phyloP scores from a whole-genome alignment of 768 basidiomycete genomes.

The Mycena polygramma region DNA sequence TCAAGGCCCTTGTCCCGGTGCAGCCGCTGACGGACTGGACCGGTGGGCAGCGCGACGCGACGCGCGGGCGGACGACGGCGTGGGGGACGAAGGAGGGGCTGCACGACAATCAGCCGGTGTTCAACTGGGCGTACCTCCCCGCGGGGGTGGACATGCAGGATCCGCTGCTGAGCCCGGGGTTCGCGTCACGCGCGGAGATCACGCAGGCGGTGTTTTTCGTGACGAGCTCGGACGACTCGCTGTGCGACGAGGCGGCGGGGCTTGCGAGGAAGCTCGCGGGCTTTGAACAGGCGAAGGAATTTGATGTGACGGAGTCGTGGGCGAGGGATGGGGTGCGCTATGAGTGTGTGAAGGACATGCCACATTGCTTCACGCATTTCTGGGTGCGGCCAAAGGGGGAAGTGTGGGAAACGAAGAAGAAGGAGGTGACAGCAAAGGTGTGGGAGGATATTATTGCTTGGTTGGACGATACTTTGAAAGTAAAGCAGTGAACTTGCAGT shows the following conservation, averaged over 20 bases:
- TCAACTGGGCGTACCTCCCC: background rate
- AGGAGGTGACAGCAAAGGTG: background rate
- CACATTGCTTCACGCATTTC: constrained; percentile 1
- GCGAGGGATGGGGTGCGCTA: background rate
- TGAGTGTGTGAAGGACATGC: constrained; percentile 6
- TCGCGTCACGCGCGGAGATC: background rate
- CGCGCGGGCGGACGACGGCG: background rate
- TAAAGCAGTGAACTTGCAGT: background rate
- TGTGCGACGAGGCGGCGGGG: background rate
- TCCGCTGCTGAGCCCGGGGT: background rate
- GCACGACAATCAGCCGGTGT: background rate
- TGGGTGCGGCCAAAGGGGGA: background rate
- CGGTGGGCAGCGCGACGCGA: background rate
- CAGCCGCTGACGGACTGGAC: constrained; percentile 3
- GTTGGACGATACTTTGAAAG: background rate
- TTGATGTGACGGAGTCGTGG: background rate
- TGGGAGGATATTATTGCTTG: background rate
- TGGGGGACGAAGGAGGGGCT: background rate
- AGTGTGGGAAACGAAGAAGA: background rate
- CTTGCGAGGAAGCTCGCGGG: background rate
- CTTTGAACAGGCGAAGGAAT: background rate
- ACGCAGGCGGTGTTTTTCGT: constrained; percentile 8
- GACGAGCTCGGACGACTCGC: constrained; percentile 2
- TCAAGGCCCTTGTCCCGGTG: background rate
- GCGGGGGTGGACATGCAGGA: background rate